Percentiles rank a stretch among this genome's conserved stretches.
These are phyloP conservation scores for Cutaneotrichosporon arboriforme DNA, from an alignment of 1,284 basidiomycete genomes.

Conservation along the genomic window DNA sequence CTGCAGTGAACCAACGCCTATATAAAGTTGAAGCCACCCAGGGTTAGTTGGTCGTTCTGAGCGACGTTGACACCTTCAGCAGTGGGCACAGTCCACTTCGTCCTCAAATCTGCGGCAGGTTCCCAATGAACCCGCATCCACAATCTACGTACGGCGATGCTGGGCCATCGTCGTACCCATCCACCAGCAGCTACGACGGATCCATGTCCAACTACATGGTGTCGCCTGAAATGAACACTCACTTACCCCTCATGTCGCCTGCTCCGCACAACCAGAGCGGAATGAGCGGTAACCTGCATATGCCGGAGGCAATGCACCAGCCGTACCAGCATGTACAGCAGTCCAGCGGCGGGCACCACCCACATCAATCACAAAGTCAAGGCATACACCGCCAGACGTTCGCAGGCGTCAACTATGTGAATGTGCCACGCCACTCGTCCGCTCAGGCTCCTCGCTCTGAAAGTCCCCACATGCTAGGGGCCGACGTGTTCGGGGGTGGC, in stretches of 20 bases:
- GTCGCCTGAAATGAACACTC: constrained; percentile 11
- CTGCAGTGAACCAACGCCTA: no score
- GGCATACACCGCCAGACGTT: constrained; percentile 3
- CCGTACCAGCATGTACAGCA: neutral
- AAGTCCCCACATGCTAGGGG: constrained; percentile 32
- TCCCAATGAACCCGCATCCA: neutral
- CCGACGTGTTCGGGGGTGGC: constrained; percentile 30
- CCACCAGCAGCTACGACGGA: neutral
- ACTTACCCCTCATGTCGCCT: constrained; percentile 7
- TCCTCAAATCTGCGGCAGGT: neutral
- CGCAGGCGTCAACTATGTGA: constrained; percentile 7
- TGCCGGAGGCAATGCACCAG: constrained; percentile 1
- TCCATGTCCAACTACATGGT: constrained; percentile 7
- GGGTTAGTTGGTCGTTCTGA: no score
- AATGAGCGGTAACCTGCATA: neutral
- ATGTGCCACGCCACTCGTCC: constrained; percentile 28
- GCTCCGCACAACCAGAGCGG: neutral
- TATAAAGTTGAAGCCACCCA: no score
- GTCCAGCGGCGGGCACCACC: constrained; percentile 1
- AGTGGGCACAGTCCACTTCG: neutral
- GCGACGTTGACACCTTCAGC: no score
- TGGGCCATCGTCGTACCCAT: neutral
- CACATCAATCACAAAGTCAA: neutral
- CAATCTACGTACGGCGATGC: neutral
- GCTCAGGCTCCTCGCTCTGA: constrained; percentile 21